These are phyloP conservation scores for Hymenochaete sp. DNA, from an alignment of 1,284 basidiomycete genomes.

Conservation along the genomic window DNA sequence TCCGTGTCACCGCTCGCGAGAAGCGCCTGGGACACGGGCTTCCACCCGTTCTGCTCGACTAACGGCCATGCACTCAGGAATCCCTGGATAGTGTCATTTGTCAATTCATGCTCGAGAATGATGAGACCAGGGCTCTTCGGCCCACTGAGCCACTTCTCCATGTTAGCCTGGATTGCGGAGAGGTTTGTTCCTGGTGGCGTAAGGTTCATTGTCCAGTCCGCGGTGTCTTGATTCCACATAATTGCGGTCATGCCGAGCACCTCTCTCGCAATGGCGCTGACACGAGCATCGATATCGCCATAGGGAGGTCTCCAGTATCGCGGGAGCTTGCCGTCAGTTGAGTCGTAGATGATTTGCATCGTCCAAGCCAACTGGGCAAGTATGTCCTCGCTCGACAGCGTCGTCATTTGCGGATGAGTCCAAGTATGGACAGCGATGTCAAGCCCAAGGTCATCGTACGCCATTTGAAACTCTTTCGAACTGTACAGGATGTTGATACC, in stretches of 20 bases:
- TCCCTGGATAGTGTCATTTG: conserved; percentile 47
- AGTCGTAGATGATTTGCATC: conserved; percentile 73
- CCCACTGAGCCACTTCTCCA: conserved; percentile 51
- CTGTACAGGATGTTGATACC: conserved; percentile 60
- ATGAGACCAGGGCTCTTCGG: conserved; percentile 69
- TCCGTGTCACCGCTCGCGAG: conserved; percentile 6
- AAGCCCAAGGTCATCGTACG: conserved; percentile 38
- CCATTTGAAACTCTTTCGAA: conserved; percentile 44
- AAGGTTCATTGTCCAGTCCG: conserved; percentile 53
- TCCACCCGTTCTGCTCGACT: conserved; percentile 63
- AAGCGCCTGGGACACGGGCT: conserved; percentile 39
- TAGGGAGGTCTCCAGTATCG: conserved; percentile 73
- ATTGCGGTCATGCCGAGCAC: conserved; percentile 64
- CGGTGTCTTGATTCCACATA: conserved; percentile 74
- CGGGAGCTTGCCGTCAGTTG: conserved; percentile 65
- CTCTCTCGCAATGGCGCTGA: conserved; percentile 64
- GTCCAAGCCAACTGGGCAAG: conserved; percentile 80
- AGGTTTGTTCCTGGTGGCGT: conserved; percentile 34
- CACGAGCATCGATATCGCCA: conserved; percentile 68
- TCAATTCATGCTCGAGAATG: conserved; percentile 80
- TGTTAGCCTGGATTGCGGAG: conserved; percentile 34
- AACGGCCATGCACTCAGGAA: conserved; percentile 65
- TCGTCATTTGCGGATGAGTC: conserved; percentile 77
- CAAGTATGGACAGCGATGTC: conserved; percentile 56
- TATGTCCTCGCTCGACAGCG: conserved; percentile 58